Evolutionary conservation across 768 basidiomycete genomes (phyloP).

Genomic region (Phlebiopsis gigantea): DNA sequence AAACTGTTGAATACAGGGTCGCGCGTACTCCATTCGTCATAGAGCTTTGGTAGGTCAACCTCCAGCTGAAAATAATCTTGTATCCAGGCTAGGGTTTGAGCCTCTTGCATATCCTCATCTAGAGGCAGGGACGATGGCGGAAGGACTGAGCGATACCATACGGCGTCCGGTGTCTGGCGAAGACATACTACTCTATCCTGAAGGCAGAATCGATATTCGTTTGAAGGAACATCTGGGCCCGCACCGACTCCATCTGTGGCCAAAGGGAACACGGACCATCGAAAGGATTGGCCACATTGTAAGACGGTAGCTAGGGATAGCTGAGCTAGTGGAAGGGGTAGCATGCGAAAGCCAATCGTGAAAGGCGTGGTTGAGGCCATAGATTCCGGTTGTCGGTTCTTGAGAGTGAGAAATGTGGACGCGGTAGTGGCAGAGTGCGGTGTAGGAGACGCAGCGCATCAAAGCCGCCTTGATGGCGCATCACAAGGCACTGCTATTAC

Average conservation of each 20-base stretch:
- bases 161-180: slow-evolving; percentile 56
- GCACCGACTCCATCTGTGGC: not conserved
- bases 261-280: slow-evolving; percentile 61
- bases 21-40: slow-evolving; percentile 64
- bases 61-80: slow-evolving; percentile 87
- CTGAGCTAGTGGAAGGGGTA: slow-evolving; percentile 61
- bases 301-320: slow-evolving; percentile 75
- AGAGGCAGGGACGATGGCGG: slow-evolving; percentile 37
- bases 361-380: not conserved
- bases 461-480: not conserved
- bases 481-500: not conserved
- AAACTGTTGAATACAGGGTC: slow-evolving; percentile 73
- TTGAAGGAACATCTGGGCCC: slow-evolving; percentile 23
- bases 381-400: not conserved
- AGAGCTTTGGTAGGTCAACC: slow-evolving; percentile 64
- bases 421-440: not conserved
- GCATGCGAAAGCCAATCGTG: slow-evolving; percentile 39
- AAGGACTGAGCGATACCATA: slow-evolving; percentile 70
- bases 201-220: slow-evolving; percentile 78
- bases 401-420: not conserved
- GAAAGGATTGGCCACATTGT: slow-evolving; percentile 81
- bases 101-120: slow-evolving; percentile 35
- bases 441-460: not conserved
- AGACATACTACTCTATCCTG: slow-evolving; percentile 82
- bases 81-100: slow-evolving; percentile 71